These are phyloP conservation scores for Penicillium samsonianum DNA, from an alignment of 495 filamentous ascomycete species.

Conservation along the genomic window DNA sequence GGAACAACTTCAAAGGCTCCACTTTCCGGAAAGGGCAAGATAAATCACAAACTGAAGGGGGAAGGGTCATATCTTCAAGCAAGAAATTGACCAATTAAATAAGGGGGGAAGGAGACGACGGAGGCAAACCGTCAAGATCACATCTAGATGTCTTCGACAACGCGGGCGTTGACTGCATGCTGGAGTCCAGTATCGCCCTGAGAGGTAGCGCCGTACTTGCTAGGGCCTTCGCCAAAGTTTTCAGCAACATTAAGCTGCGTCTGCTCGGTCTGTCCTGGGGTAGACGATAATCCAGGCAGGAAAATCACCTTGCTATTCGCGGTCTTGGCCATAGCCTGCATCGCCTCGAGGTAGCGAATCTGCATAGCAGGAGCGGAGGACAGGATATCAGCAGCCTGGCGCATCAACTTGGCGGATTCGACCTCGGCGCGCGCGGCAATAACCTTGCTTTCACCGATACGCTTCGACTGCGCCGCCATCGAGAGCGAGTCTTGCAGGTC, in stretches of 20 bases:
- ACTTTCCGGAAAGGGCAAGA: conserved; percentile 13
- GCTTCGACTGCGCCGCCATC: conserved; percentile 99
- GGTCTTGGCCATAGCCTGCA: conserved; percentile 97
- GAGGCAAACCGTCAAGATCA: not conserved
- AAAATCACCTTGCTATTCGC: conserved; percentile 98
- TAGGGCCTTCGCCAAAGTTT: conserved; percentile 59
- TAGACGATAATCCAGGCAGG: too few species aligned
- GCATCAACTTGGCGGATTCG: conserved; percentile 95
- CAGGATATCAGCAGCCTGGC: conserved; percentile 95
- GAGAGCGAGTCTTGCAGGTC: conserved; percentile 97
- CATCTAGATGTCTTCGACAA: conserved; percentile 82
- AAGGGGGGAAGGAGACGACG: not conserved
- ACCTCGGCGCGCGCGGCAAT: conserved; percentile 97
- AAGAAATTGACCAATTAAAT: conserved; percentile 1
- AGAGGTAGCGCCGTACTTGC: conserved; percentile 46
- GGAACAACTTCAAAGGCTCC: not conserved
- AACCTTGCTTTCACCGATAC: conserved; percentile 97
- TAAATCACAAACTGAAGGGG: conserved; percentile 25
- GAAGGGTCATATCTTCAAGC: conserved; percentile 25
- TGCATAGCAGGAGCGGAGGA: conserved; percentile 96
- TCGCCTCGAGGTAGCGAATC: conserved; percentile 97
- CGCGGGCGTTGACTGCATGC: conserved; percentile 76
- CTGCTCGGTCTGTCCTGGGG: conserved; percentile 51
- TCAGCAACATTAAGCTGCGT: conserved; percentile 54
- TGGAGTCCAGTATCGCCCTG: conserved; percentile 65